Percentiles rank a stretch among this genome's conserved stretches.
Evolutionary conservation across 352 stramenopile species (phyloP).

Genomic region (Phytopythium mirpurense): DNA sequence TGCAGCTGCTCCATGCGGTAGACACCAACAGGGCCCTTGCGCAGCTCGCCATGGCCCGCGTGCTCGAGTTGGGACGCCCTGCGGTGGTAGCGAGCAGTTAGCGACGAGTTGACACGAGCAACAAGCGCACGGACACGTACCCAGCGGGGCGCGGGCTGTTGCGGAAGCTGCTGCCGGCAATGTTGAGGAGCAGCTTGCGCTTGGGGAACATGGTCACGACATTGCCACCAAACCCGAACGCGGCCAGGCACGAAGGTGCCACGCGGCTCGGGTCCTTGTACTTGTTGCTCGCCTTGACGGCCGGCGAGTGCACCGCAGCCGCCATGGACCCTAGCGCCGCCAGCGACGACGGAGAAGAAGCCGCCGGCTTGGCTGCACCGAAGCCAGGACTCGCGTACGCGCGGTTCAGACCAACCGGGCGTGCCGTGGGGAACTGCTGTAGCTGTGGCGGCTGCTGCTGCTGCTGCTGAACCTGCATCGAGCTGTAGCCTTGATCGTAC

Average conservation of each 20-base stretch:
- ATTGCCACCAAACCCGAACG: slow-evolving; percentile 86
- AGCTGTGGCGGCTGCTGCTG: slow-evolving; percentile 7
- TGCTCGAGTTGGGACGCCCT: slow-evolving; percentile 55
- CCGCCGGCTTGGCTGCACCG: background rate
- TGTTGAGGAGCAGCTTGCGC: slow-evolving; percentile 75
- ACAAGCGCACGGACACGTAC: slow-evolving; percentile 26
- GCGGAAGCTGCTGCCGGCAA: slow-evolving; percentile 41
- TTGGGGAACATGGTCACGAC: slow-evolving; percentile 89
- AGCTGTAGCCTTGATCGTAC: slow-evolving; percentile 1
- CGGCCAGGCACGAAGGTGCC: slow-evolving; percentile 64
- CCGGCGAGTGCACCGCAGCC: slow-evolving; percentile 8
- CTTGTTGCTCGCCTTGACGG: slow-evolving; percentile 51
- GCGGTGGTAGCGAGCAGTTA: background rate
- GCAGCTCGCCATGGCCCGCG: slow-evolving; percentile 47
- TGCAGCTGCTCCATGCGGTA: slow-evolving; percentile 82
- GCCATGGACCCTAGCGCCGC: background rate
- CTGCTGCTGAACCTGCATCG: slow-evolving; percentile 4
- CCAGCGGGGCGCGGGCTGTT: slow-evolving; percentile 54
- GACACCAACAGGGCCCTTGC: slow-evolving; percentile 75
- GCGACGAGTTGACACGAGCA: background rate
- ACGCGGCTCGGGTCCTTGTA: slow-evolving; percentile 81
- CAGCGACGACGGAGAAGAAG: background rate
- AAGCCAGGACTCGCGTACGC: background rate
- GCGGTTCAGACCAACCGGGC: background rate
- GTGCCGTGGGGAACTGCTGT: slow-evolving; percentile 6